phyloP scores from a whole-genome alignment of 768 basidiomycete genomes.

The Calocybe gangraenosa region DNA sequence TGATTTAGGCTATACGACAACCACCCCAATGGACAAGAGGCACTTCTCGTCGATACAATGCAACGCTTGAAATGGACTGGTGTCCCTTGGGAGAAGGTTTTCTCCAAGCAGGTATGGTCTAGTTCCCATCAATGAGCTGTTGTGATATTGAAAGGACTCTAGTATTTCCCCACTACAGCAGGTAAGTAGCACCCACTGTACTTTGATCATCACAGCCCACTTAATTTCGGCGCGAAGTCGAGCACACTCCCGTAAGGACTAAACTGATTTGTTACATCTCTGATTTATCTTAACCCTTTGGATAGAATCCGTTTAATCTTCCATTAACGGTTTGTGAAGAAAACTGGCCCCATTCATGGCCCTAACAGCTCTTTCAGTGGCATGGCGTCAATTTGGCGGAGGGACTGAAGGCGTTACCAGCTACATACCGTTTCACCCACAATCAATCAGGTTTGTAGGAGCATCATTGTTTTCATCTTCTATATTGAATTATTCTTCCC shows the following conservation, averaged over 20 bases:
- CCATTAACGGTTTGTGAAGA: constrained; percentile 28
- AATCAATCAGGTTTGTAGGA: constrained; percentile 43
- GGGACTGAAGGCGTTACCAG: constrained; percentile 50
- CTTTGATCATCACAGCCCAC: not conserved
- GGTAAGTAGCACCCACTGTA: constrained; percentile 15
- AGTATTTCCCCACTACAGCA: constrained; percentile 44
- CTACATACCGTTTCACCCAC: constrained; percentile 51
- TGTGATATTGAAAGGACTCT: not conserved
- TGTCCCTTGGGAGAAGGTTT: constrained; percentile 53
- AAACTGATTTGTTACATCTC: not conserved
- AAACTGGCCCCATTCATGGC: not conserved
- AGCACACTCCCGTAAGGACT: constrained; percentile 22
- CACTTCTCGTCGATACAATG: constrained; percentile 50
- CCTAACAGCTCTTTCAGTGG: constrained; percentile 31
- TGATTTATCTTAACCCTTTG: not conserved
- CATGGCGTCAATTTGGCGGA: constrained; percentile 59
- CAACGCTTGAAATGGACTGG: constrained; percentile 45
- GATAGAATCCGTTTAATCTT: constrained; percentile 44
- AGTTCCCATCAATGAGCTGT: not conserved
- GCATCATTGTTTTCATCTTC: not conserved
- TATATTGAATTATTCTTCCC: not conserved
- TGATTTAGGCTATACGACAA: constrained; percentile 48
- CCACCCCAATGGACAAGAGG: constrained; percentile 45
- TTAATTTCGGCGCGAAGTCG: constrained; percentile 17
- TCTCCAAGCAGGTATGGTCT: constrained; percentile 33